These are phyloP conservation scores for Emiliania huxleyi DNA, from an alignment of 78 protist species.

Conservation along the genomic window DNA sequence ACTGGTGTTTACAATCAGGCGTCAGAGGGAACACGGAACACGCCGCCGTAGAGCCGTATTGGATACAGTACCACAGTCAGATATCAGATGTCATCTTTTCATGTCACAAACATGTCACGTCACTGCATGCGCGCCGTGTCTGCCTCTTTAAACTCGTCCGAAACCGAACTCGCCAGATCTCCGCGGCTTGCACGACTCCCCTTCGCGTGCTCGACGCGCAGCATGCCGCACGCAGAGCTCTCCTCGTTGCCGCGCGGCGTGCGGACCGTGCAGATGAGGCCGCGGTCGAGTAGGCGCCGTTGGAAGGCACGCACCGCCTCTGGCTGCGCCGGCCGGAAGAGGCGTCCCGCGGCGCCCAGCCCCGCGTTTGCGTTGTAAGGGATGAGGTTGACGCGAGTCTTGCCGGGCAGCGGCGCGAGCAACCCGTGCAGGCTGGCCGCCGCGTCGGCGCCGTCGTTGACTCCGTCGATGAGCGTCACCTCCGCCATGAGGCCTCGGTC, in stretches of 20 bases:
- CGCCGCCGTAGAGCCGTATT: no score
- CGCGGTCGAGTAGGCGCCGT: neutral
- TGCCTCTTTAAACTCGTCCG: no score
- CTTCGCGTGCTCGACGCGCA: no score
- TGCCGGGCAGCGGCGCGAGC: neutral
- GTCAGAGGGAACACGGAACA: no score
- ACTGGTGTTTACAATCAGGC: no score
- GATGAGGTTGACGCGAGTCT: neutral
- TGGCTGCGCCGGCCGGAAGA: no score
- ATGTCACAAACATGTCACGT: no score
- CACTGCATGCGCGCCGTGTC: no score
- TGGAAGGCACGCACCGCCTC: neutral
- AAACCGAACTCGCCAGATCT: no score
- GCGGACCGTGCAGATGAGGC: neutral
- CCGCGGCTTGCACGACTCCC: no score
- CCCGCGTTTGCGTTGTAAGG: neutral
- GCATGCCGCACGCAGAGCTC: neutral
- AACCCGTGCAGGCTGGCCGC: neutral
- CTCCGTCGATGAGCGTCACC: neutral
- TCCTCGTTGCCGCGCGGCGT: neutral
- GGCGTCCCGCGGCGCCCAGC: neutral
- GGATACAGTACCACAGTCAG: no score
- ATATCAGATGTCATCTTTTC: no score
- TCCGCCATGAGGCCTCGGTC: neutral
- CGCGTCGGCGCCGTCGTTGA: neutral